Evolutionary conservation across 2,329 filamentous ascomycete species (phyloP).

Genomic region (Penicillium brevicompactum): DNA sequence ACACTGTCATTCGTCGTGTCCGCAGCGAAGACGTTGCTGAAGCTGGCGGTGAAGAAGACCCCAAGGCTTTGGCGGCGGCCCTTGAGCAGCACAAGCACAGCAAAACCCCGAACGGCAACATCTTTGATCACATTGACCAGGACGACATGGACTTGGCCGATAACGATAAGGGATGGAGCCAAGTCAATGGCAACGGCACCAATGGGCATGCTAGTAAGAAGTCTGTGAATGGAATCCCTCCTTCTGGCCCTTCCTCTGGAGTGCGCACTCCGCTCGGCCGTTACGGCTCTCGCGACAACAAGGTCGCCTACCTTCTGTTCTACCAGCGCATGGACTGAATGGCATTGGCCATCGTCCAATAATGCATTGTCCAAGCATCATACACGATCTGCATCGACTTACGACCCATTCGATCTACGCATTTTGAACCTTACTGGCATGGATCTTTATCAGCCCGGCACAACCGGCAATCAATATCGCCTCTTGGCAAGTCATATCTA

Average conservation of each 20-base stretch:
- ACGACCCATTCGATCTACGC: conserved; percentile 7
- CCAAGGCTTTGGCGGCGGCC: conserved; percentile 65
- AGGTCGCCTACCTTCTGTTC: conserved; percentile 95
- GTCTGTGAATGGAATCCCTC: conserved; percentile 70
- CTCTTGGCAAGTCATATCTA: conserved; percentile 1
- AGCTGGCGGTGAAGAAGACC: conserved; percentile 78
- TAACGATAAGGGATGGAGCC: conserved; percentile 71
- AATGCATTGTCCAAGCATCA: conserved; percentile 13
- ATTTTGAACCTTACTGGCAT: conserved; percentile 7
- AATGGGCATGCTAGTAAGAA: conserved; percentile 62
- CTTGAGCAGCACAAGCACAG: conserved; percentile 67
- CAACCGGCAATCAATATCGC: conserved; percentile 17
- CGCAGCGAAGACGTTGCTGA: conserved; percentile 87
- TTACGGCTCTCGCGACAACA: conserved; percentile 80
- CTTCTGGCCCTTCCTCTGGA: conserved; percentile 56
- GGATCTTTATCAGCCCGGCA: conserved; percentile 5
- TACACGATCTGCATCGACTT: conserved; percentile 7
- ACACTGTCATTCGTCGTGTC: conserved; percentile 84
- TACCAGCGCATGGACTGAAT: conserved; percentile 72
- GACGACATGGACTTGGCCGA: conserved; percentile 69
- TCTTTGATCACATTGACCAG: conserved; percentile 69
- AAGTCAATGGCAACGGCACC: conserved; percentile 67
- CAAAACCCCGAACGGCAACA: conserved; percentile 61
- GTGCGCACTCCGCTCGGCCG: conserved; percentile 57
- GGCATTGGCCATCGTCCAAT: background rate